phyloP scores from a whole-genome alignment of 139 green algal genomes.

The Chlorella sorokiniana region DNA sequence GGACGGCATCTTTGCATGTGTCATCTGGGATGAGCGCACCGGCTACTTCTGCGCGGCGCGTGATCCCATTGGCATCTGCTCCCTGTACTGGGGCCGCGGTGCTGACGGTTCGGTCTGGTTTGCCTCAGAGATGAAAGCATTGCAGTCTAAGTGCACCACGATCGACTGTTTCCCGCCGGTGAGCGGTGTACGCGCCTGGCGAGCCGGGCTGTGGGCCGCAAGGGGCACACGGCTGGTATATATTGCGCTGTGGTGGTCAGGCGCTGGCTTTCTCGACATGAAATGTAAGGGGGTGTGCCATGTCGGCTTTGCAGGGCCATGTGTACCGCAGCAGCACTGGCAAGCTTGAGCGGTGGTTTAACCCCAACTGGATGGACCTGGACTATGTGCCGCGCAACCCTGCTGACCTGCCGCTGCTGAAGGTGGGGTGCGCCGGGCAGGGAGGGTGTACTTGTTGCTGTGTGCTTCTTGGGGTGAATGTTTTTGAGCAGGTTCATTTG shows the following conservation, averaged over 20 bases:
- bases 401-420: conserved; percentile 45
- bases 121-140: conserved; percentile 95
- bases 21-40: conserved; percentile 72
- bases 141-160: conserved; percentile 69
- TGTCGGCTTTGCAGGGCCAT: conserved; percentile 58
- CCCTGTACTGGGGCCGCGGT: conserved; percentile 92
- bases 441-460: not conserved
- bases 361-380: conserved; percentile 74
- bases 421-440: not conserved
- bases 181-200: not conserved
- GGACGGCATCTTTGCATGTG: conserved; percentile 95
- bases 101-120: conserved; percentile 89
- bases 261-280: no score
- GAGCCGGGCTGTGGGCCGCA: no score
- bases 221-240: no score
- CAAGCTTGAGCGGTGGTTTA: conserved; percentile 84
- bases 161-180: conserved; percentile 83
- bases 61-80: conserved; percentile 94
- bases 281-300: not conserved
- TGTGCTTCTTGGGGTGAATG: no score
- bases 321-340: conserved; percentile 81
- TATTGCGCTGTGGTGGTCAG: not conserved
- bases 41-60: conserved; percentile 77
- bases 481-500: no score
- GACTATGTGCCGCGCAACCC: conserved; percentile 44